These are phyloP conservation scores for Musa troglodytarum DNA, from an alignment of 176 grass and related monocot species.

Conservation along the genomic window DNA sequence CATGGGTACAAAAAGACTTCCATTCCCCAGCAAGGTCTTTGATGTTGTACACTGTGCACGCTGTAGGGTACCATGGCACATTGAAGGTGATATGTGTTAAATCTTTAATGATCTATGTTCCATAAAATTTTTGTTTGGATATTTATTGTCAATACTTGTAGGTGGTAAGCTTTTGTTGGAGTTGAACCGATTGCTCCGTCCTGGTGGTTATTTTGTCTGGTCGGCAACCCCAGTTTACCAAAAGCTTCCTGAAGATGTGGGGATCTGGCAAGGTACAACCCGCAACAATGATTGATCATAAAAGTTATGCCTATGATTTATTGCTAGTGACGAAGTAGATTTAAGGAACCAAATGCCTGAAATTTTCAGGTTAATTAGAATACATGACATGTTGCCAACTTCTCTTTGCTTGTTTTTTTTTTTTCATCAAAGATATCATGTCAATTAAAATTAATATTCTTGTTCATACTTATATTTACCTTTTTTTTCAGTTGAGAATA, in stretches of 20 bases:
- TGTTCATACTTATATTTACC: too few relatives aligned
- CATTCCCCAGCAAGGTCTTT: slow-evolving; percentile 18
- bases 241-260: slow-evolving; percentile 1
- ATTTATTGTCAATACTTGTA: not conserved
- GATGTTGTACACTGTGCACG: slow-evolving; percentile 18
- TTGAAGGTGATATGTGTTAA: slow-evolving; percentile 3
- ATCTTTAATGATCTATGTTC: not conserved
- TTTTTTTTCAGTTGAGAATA: too few relatives aligned
- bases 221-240: slow-evolving; percentile 15
- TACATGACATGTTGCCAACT: too few relatives aligned
- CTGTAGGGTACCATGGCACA: slow-evolving; percentile 19
- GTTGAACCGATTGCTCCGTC: slow-evolving; percentile 12
- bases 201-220: slow-evolving; percentile 18
- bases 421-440: not conserved
- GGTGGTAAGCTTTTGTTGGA: slow-evolving; percentile 18
- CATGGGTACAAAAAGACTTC: slow-evolving; percentile 16
- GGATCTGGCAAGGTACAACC: slow-evolving; percentile 11
- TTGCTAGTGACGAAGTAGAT: not conserved
- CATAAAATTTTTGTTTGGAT: not conserved
- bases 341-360: not conserved
- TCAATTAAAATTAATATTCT: too few relatives aligned
- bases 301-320: not conserved
- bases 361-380: not conserved
- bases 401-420: not conserved
- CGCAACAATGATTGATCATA: not conserved